Evolutionary conservation across 495 filamentous ascomycete genomes (phyloP), one percentile per base, ranked within the genome.

Genomic region (Aspergillus saccharolyticus): DNA sequence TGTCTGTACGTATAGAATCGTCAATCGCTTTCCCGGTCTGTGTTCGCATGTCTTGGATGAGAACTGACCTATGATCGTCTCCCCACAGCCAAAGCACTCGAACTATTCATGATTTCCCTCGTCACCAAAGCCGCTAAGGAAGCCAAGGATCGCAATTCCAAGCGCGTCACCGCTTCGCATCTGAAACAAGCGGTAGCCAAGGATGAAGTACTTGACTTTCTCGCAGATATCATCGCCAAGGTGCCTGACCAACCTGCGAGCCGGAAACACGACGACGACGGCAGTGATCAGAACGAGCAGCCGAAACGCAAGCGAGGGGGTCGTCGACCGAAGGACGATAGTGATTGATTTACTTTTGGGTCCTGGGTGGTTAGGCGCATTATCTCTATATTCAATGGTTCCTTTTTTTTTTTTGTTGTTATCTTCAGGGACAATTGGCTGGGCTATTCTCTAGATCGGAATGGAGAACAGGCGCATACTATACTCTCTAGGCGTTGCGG

Each of bases 21-120:
- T n/a, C 25, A 28, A 28, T 28, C 9, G 25, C 3, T 58, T 33
- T n/a, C 28, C 9, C 33, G n/a, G 0, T 1, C 44, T 6, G 6
- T 43, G 15, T 24, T 42, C 33, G 33, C 33, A 12, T 39, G 14
- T 2, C 33, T 39, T n/a, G n/a, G n/a, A n/a, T n/a, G n/a, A 12
- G 46, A 64, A 44, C n/a, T 54, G 70, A 44, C 68, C 66, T 39
- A 54, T n/a, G n/a, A 55, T 28, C 25, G 4, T 28, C 9, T 28
- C 25, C 20, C 46, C 21, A 55, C 47, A 83, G 83, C 82, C 61
- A 97, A 97, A 74, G 94, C 94, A 20, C 77, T 98, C 3, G 94
- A 98, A 75, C 80, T 98, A 17, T 98, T 98, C 70, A 97, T 97
- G 92, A 91, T 97, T 61, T 83, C 85, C 33, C 81, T 99, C 47